Evolutionary conservation across 768 basidiomycete genomes (phyloP).

Genomic region (Auricularia cornea): DNA sequence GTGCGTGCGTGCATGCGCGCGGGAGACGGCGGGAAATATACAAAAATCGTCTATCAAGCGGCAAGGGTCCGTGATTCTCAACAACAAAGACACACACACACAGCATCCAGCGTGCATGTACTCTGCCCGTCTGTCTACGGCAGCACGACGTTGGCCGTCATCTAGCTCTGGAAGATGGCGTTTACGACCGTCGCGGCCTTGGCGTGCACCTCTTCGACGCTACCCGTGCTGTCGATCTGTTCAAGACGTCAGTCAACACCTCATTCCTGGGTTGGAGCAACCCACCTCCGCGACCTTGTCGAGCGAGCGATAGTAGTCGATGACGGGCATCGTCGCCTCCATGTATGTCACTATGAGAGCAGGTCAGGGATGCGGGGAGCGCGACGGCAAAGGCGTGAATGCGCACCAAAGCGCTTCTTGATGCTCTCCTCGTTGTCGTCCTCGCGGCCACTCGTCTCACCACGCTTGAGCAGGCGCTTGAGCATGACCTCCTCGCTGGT

Average conservation of each 20-base stretch:
- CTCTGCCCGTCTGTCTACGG: neutral
- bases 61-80: no score
- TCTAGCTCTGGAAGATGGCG: constrained; percentile 32
- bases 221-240: constrained; percentile 61
- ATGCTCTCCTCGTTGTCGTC: constrained; percentile 95
- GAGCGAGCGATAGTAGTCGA: constrained; percentile 61
- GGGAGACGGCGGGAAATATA: neutral
- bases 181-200: constrained; percentile 48
- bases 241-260: neutral
- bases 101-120: neutral
- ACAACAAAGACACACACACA: neutral
- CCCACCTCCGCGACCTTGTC: constrained; percentile 75
- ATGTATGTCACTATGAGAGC: constrained; percentile 62
- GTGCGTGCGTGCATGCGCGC: no score
- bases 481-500: constrained; percentile 87
- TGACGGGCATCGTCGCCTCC: constrained; percentile 87
- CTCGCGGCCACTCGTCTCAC: constrained; percentile 89
- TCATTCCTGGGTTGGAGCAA: no score
- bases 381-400: neutral
- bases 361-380: neutral
- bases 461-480: constrained; percentile 75
- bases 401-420: constrained; percentile 89
- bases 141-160: neutral
- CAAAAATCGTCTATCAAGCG: neutral
- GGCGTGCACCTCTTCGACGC: constrained; percentile 64